These are phyloP conservation scores for Colletotrichum zoysiae DNA, from an alignment of 2,329 filamentous ascomycete genomes.

Conservation along the genomic window DNA sequence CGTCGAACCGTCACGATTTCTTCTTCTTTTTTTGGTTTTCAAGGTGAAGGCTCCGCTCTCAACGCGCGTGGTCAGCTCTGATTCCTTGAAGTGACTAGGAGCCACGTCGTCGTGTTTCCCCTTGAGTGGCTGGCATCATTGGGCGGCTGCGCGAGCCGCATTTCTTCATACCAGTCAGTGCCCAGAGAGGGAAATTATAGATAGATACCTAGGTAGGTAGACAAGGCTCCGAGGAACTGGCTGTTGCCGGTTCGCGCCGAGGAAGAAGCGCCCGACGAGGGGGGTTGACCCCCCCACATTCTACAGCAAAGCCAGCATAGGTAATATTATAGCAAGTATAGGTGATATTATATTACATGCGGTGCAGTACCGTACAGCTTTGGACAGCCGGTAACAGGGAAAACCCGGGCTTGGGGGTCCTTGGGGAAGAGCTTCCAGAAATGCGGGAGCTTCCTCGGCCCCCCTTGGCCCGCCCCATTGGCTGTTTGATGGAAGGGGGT, in stretches of 20 bases:
- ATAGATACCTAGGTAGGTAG: neutral
- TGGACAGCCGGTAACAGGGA: neutral
- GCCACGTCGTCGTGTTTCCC: neutral
- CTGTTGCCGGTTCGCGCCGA: neutral
- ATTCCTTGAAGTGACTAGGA: neutral
- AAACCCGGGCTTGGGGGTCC: constrained; percentile 22
- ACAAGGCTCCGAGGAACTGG: neutral
- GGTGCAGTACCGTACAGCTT: no score
- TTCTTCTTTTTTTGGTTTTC: neutral
- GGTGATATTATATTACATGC: no score
- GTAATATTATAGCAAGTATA: no score
- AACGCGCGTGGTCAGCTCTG: neutral
- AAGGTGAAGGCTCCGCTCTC: neutral
- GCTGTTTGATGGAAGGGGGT: neutral
- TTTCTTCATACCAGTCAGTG: neutral
- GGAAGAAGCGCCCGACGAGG: neutral
- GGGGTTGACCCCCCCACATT: constrained; percentile 25
- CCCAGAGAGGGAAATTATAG: constrained; percentile 3
- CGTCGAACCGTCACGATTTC: no score
- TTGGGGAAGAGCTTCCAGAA: constrained; percentile 25
- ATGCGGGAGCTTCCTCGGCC: constrained; percentile 19
- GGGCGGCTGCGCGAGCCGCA: neutral
- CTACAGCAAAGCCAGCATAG: neutral
- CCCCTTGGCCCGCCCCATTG: neutral
- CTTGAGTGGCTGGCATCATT: neutral